These are phyloP conservation scores for Vitis rotundifolia DNA, from an alignment of 164 flowering plant species.

Conservation along the genomic window DNA sequence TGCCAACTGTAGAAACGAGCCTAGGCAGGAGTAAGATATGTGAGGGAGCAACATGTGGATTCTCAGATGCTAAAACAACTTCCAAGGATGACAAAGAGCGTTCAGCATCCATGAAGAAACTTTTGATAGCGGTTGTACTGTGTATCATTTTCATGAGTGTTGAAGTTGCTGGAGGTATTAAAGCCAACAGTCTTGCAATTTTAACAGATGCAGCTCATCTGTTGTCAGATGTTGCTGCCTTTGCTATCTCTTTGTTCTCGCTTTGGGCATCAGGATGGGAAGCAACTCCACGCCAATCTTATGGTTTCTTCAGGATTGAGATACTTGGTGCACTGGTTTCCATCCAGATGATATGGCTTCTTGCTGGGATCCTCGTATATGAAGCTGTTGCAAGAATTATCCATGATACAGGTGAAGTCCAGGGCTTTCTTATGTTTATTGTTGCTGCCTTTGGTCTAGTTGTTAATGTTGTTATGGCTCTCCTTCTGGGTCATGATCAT, in stretches of 20 bases:
- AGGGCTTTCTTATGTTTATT: slow-evolving; percentile 74
- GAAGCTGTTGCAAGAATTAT: slow-evolving; percentile 77
- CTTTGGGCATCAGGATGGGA: slow-evolving; percentile 96
- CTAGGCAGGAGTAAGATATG: slow-evolving; percentile 49
- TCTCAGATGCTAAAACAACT: slow-evolving; percentile 54
- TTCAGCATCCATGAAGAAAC: slow-evolving; percentile 64
- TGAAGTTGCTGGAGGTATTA: slow-evolving; percentile 81
- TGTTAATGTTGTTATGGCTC: slow-evolving; percentile 76
- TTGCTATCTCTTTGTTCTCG: slow-evolving; percentile 86
- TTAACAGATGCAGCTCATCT: slow-evolving; percentile 91
- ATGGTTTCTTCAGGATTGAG: slow-evolving; percentile 88
- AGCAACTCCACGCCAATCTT: slow-evolving; percentile 85
- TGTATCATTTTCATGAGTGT: slow-evolving; percentile 77
- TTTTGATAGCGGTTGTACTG: slow-evolving; percentile 59
- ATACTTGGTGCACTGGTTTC: slow-evolving; percentile 89
- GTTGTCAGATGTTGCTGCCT: slow-evolving; percentile 87
- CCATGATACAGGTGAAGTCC: slow-evolving; percentile 60
- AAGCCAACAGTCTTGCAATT: slow-evolving; percentile 90
- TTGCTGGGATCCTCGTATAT: slow-evolving; percentile 82
- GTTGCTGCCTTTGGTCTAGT: slow-evolving; percentile 82
- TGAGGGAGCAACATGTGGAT: slow-evolving; percentile 72
- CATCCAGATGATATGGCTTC: slow-evolving; percentile 88
- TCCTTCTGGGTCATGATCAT: slow-evolving; percentile 68
- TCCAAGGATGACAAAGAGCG: slow-evolving; percentile 75
- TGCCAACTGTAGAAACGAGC: slow-evolving; percentile 24